Evolutionary conservation across 352 stramenopile genomes (phyloP), one percentile per base, ranked within the genome.

Genomic region (Globisporangium echinulatum): DNA sequence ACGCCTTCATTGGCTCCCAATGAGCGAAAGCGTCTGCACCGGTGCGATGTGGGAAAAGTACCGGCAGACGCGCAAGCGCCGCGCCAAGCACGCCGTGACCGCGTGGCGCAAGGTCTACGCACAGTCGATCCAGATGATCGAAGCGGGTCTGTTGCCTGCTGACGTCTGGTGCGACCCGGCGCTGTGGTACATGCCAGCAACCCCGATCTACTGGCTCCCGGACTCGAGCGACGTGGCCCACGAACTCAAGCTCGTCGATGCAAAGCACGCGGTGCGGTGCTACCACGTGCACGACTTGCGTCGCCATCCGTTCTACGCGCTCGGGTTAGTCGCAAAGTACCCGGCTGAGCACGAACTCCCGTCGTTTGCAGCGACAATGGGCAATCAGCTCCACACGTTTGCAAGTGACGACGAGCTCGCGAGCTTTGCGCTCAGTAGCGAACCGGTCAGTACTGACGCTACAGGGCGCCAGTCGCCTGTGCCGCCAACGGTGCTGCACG

Each of bases 41-140:
- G 69, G 71, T 19, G 49, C 62, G 4, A 49, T 56, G 5, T 79
- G 71, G 71, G 62, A 73, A 19, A 71, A 73, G 61, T 77, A 76
- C 53, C 71, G 71, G 4, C 68, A 79, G 49, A 69, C 66, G 11
- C 71, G 71, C 58, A 73, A 74, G 44, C 62, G 67, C 13, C 71
- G 71, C 52, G 68, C 68, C 42, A 67, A 67, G 60, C 69, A 74
- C 43, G 68, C 71, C 1, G 70, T 75, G 36, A 66, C 68, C 1
- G 58, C 63, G 42, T 79, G 71, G 71, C 63, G 71, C 43, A 79
- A 76, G 51, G 54, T 79, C 19, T 79, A 79, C 54, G 66, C 66
- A 39, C 62, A 77, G 53, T 79, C 71, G 55, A 71, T 79, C 49
- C 67, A 79, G 52, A 71, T 79, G 64, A 79, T 79, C 62, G 61